Conservation (phyloP, 129 eudicot genomes). For the Sambucus nigra region DNA sequence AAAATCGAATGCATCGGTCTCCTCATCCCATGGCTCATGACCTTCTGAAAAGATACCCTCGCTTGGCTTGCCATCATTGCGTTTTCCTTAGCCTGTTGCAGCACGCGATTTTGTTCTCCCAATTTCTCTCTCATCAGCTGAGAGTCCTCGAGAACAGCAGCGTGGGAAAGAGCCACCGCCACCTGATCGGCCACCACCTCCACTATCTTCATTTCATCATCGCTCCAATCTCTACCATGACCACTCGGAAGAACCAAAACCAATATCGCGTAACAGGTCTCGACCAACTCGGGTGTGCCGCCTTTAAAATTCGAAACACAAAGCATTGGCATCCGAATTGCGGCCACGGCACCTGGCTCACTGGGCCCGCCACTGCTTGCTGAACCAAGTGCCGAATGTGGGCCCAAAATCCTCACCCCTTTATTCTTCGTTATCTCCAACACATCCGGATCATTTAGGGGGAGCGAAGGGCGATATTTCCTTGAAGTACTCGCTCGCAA, state of each 20-base stretch:
- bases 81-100: conserved; percentile 71
- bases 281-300: conserved; percentile 70
- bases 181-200: conserved; percentile 95
- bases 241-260: conserved; percentile 60
- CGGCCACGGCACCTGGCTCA: conserved; percentile 73
- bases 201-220: conserved; percentile 64
- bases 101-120: conserved; percentile 50
- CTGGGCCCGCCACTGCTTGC: conserved; percentile 54
- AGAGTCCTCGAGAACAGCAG: conserved; percentile 83
- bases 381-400: conserved; percentile 46
- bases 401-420: conserved; percentile 54
- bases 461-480: conserved; percentile 26
- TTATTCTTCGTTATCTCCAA: conserved; percentile 45
- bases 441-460: conserved; percentile 60
- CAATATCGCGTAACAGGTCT: conserved; percentile 58
- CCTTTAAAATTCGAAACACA: conserved; percentile 79
- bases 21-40: conserved; percentile 89
- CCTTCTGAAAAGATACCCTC: conserved; percentile 60
- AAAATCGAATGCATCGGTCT: conserved; percentile 86
- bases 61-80: conserved; percentile 91
- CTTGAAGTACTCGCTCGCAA: conserved; percentile 24
- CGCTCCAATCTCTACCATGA: conserved; percentile 37
- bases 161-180: conserved; percentile 84
- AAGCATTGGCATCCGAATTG: conserved; percentile 88
- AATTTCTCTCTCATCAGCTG: conserved; percentile 72